Evolutionary conservation across 2,329 filamentous ascomycete species (phyloP).

Genomic region (Paraphoma chrysanthemicola): DNA sequence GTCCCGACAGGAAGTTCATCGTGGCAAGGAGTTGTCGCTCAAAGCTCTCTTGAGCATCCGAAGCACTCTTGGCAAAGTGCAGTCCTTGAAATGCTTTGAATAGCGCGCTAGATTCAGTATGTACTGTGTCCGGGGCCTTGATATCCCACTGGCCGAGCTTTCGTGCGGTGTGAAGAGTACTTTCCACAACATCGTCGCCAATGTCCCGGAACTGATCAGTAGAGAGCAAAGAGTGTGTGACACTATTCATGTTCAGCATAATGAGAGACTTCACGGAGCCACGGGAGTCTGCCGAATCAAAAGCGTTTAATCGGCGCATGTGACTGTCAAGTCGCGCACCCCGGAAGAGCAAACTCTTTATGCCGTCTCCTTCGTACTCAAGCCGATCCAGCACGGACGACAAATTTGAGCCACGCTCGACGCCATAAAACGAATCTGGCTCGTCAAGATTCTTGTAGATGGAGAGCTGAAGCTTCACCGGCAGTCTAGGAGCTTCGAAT

Average conservation of each 20-base stretch:
- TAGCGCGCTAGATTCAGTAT: conserved; percentile 71
- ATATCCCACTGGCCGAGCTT: conserved; percentile 93
- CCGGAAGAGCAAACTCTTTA: conserved; percentile 87
- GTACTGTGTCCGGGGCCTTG: conserved; percentile 69
- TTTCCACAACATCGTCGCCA: conserved; percentile 68
- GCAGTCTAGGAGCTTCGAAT: conserved; percentile 54
- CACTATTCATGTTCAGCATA: conserved; percentile 80
- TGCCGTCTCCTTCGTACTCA: conserved; percentile 87
- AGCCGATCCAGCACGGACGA: conserved; percentile 79
- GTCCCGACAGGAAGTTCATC: conserved; percentile 46
- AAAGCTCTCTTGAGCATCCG: conserved; percentile 63
- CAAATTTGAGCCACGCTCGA: conserved; percentile 79
- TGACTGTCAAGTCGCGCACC: conserved; percentile 91
- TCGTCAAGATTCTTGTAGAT: conserved; percentile 96
- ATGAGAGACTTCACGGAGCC: conserved; percentile 80
- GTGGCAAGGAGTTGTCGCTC: conserved; percentile 65
- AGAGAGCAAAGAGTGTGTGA: conserved; percentile 81
- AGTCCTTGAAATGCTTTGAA: conserved; percentile 85
- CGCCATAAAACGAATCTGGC: conserved; percentile 93
- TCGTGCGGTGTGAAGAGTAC: conserved; percentile 79
- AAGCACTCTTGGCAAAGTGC: conserved; percentile 67
- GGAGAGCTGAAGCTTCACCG: conserved; percentile 73
- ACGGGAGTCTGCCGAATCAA: conserved; percentile 66
- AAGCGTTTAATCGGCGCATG: conserved; percentile 67
- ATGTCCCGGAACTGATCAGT: conserved; percentile 68